Evolutionary conservation across 306 rosid species (phyloP).

Genomic region (Argentina anserina): DNA sequence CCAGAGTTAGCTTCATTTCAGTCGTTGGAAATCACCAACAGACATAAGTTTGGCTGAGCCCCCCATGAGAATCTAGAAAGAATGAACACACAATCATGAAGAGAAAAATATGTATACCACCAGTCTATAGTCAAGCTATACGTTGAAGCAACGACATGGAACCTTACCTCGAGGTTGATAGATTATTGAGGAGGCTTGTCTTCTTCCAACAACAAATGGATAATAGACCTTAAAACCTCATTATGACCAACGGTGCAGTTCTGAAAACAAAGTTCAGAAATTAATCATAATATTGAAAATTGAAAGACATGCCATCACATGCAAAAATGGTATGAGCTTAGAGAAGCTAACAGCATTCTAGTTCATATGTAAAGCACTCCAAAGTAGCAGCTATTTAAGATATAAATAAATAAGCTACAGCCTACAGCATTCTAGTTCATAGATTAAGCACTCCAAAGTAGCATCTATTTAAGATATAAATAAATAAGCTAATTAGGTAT

Average conservation of each 20-base stretch:
- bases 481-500: no score
- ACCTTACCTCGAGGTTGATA: not conserved
- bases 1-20: not conserved
- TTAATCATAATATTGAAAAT: conserved; percentile 16
- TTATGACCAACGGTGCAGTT: conserved; percentile 46
- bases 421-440: not conserved
- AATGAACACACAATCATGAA: not conserved
- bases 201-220: conserved; percentile 84
- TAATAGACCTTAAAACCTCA: conserved; percentile 71
- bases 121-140: not conserved
- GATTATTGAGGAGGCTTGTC: conserved; percentile 38
- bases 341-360: not conserved
- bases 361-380: not conserved
- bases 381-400: not conserved
- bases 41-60: not conserved
- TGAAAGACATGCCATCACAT: conserved; percentile 14
- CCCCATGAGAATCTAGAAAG: not conserved
- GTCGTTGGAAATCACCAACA: not conserved
- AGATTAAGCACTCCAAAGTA: not conserved
- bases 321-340: not conserved
- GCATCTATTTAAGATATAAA: no score
- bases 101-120: not conserved
- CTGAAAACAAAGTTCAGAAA: conserved; percentile 33
- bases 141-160: not conserved
- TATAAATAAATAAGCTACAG: not conserved